Evolutionary conservation across 768 basidiomycete genomes (phyloP), one percentile per base, ranked within the genome.

Genomic region (Trametes sanguinea): DNA sequence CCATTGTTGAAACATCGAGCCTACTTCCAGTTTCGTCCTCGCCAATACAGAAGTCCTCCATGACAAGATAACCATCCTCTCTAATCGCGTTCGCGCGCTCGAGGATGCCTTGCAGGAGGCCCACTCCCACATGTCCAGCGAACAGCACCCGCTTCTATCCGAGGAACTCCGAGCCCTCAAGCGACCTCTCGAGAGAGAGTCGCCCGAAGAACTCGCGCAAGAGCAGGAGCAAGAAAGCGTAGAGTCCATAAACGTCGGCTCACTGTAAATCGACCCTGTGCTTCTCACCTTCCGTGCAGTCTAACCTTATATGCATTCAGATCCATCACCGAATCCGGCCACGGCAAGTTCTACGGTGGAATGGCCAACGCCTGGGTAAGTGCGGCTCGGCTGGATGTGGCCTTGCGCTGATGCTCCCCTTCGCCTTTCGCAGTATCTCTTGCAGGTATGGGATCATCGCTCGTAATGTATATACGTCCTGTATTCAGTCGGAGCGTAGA

Each of bases 361-460:
- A 81, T 85, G 30, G 86, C 87, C 29, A 89, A 85, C 68, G 85
- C 87, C 62, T 88, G 86, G 83, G 87, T 89, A 74, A 68, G 83
- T 51, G 17, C 32, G 37, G 14, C 54, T 42, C 44, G 9, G 55
- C 30, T 22, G 13, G 6, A 22, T 44, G 29, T 50, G n/a, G 32
- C 52, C 29, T 65, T 70, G 62, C 67, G 62, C 29, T 63, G 48
- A 42, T 51, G 27, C 30, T 39, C 46, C 42, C n/a, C 13, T 14
- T 43, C 42, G 13, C 14, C 4, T 32, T 37, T 52, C 54, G 17
- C 62, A 87, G 87, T 86, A 87, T 79, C 81, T 88, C 50, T 78
- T 88, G 63, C 81, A 87, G 81, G 86, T 85, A 72, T 60, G 78
- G 69, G 22, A 22, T 1, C 10, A 3, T 40, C 32, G 47, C n/a